Conservation (phyloP, 768 basidiomycete genomes). For the Terana coerulea region DNA sequence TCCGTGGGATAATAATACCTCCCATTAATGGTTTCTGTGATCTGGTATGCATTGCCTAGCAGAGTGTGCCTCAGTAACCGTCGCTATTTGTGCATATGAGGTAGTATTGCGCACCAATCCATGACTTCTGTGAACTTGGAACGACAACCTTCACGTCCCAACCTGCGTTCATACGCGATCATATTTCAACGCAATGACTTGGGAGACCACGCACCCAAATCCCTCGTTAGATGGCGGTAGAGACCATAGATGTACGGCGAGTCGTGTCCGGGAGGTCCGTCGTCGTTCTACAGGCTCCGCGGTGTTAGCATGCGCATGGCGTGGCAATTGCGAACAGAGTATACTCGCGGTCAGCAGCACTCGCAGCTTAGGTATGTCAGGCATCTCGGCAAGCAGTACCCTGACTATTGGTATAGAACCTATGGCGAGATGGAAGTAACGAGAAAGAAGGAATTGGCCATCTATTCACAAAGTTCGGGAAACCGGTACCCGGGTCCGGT, state of each 20-base stretch:
- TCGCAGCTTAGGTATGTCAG: slow-evolving; percentile 16
- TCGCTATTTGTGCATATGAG: too few species aligned
- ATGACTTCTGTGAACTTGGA: slow-evolving; percentile 79
- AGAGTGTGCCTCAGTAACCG: too few species aligned
- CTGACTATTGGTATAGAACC: too few species aligned
- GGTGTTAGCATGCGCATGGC: too few species aligned
- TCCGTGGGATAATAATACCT: slow-evolving; percentile 72
- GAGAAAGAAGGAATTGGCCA: too few species aligned
- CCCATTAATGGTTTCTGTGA: slow-evolving; percentile 67
- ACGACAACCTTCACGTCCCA: slow-evolving; percentile 81
- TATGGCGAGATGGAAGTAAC: too few species aligned
- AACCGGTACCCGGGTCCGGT: too few species aligned
- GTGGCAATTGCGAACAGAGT: neutral
- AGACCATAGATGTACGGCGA: slow-evolving; percentile 77
- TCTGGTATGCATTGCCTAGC: slow-evolving; percentile 76
- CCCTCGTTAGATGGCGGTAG: slow-evolving; percentile 53
- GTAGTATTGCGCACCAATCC: slow-evolving; percentile 66
- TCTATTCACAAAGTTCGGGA: too few species aligned
- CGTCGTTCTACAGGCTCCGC: slow-evolving; percentile 59
- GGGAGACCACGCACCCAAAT: slow-evolving; percentile 49
- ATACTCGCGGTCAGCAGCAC: slow-evolving; percentile 44
- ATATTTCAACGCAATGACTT: neutral
- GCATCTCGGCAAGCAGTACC: too few species aligned
- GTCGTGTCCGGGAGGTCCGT: slow-evolving; percentile 70
- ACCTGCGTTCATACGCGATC: slow-evolving; percentile 34